Base-by-base conservation (phyloP, 495 filamentous ascomycete genomes). In the Daldinia decipiens region DNA sequence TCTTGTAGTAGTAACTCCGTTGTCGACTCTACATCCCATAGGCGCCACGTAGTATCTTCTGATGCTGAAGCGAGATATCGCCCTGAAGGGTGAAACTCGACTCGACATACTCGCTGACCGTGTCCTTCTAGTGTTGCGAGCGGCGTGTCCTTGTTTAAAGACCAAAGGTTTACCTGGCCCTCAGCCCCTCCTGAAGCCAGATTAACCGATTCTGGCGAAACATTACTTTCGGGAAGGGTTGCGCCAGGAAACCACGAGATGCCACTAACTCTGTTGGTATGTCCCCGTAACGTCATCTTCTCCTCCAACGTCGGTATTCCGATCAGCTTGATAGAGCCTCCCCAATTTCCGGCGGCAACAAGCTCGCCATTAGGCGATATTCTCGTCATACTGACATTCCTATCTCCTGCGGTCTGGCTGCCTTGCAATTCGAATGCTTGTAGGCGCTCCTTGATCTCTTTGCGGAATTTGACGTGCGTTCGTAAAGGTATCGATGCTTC, bases 31-130 rank as follows among this genome's bases (percentile, higher is more conserved):
- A 98, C 86, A 75, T 99, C 96, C 96, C 96, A 99, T 62, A 99
- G 80, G 26, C 95, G 88, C 95, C 95, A 99, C 0, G 95, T 97
- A 3, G 94, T 98, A 76, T 99, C 95, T 73, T 93, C 95, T 1
- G 93, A 97, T 1, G 95, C 95, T 0, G 94, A 97, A 1, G 95
- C 95, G 24, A 98, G 86, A 74, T 95, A 98, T 61, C 86, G 85
- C 17, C 95, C 95, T 3, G 92, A 96, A 0, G 95, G 95, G 70
- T 99, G 96, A 76, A 98, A 96, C 69, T 97, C 96, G 43, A 96
- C 89, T 60, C 96, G 87, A 66, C 92, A 94, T 32, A 98, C 95
- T 56, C 95, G 90, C 13, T 89, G 92, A 11, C 87, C 90, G 76
- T 98, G 95, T 0, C 95, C 95, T 0, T 89, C 86, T 2, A 99